Evolutionary conservation across 169 alveolate genomes (phyloP), one percentile per base, ranked within the genome.

Genomic region (Plasmodium berghei): DNA sequence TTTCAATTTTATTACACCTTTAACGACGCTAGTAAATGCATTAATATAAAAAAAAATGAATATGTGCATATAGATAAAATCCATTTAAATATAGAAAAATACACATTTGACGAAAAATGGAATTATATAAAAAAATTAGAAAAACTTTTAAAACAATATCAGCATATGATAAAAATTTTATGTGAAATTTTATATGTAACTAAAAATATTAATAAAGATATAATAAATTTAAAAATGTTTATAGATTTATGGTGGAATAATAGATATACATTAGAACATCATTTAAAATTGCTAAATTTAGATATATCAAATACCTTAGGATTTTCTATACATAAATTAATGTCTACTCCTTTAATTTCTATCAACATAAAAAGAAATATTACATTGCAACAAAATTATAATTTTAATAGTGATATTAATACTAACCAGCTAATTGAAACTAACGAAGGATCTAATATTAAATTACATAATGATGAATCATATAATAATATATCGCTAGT

Each of bases 201-300:
- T 5, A 86, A 86, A 63, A 70, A 71, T 18, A 87, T 86, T 16
- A 77, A 86, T 52, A 26, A 70, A 34, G 72, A 48, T 22, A 62
- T 12, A 58, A 72, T 63, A 18, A 72, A 86, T 54, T 71, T 71
- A 86, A 86, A 72, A 61, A 72, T 26, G 49, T 69, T 59, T 55
- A 71, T 86, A 70, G 91, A 86, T 58, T 24, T 61, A 56, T 86
- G 91, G 91, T 86, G 91, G 91, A 86, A 72, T 40, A 86, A 86
- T 63, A 86, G 91, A 56, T 86, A 86, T 20, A 45, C 71, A 9
- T 71, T 86, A 69, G 91, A 86, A 55, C 91, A 86, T 16, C 91
- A 86, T 72, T 86, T 86, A 40, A 86, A 54, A 73, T 24, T 86
- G 34, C 28, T 86, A n/a, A 69, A 86, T 61, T 48, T 86, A 22